phyloP scores from a whole-genome alignment of 257 asterid species.

The Forsythia suspensa region DNA sequence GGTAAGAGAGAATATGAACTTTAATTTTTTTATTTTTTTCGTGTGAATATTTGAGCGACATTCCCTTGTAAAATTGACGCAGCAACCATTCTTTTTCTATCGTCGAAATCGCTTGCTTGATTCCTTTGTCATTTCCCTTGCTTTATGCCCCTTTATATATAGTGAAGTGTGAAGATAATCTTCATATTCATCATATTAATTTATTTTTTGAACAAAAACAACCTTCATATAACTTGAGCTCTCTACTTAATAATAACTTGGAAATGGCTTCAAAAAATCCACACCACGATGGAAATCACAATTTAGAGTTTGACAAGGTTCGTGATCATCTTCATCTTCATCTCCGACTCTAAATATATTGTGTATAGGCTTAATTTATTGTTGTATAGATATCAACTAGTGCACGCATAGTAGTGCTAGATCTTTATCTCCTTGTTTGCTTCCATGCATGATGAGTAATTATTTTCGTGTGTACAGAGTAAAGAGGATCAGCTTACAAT shows the following conservation, averaged over 20 bases:
- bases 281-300: neutral
- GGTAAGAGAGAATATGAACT: neutral
- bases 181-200: neutral
- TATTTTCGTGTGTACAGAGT: slow-evolving; percentile 14
- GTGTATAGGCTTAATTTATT: neutral
- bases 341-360: neutral
- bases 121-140: neutral
- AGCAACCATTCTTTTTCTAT: neutral
- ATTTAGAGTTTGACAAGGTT: neutral
- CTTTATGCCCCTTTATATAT: neutral
- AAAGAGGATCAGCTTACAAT: neutral
- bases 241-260: neutral
- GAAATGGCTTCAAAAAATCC: slow-evolving; percentile 1
- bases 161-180: neutral
- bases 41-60: neutral
- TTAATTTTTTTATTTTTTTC: too few species aligned
- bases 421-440: neutral
- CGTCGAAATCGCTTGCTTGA: neutral
- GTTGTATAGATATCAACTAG: too few species aligned
- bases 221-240: neutral
- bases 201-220: neutral
- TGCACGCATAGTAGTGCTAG: too few species aligned
- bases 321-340: neutral
- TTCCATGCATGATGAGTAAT: neutral
- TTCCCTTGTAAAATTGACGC: neutral